Percentiles rank a stretch among this genome's conserved stretches.
These are phyloP conservation scores for Colletotrichum spinosum DNA, from an alignment of 2,329 filamentous ascomycete species.

Conservation along the genomic window DNA sequence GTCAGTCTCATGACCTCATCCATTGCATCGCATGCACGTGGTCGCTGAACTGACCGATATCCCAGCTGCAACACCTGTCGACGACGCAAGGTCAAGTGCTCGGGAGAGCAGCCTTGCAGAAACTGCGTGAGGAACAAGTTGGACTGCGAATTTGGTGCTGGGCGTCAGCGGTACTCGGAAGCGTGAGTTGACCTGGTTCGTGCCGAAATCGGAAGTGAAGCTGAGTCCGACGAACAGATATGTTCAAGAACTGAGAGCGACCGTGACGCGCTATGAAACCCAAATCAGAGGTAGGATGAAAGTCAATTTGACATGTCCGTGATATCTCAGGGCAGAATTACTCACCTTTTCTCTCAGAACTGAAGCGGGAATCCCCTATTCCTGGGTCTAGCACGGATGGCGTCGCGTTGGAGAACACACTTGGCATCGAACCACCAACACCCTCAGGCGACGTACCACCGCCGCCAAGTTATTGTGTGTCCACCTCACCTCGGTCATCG, in stretches of 20 bases:
- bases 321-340: neutral
- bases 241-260: conserved; percentile 30
- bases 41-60: conserved; percentile 1
- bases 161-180: conserved; percentile 36
- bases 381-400: conserved; percentile 4
- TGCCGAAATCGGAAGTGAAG: conserved; percentile 3
- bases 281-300: conserved; percentile 20
- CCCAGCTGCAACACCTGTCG: conserved; percentile 42
- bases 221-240: conserved; percentile 16
- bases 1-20: conserved; percentile 31
- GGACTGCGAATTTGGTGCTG: conserved; percentile 46
- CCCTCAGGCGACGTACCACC: conserved; percentile 31
- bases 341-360: neutral
- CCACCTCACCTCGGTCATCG: no score
- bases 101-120: conserved; percentile 46
- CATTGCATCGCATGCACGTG: neutral
- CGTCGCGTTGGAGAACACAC: conserved; percentile 19
- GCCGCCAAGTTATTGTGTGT: conserved; percentile 29
- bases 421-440: conserved; percentile 30
- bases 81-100: conserved; percentile 50
- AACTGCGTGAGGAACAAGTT: conserved; percentile 48
- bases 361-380: conserved; percentile 17
- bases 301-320: neutral
- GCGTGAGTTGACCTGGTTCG: conserved; percentile 15
- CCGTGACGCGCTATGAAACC: conserved; percentile 22